Conservation (phyloP, 169 alveolate species). For the Toxoplasma gondii region DNA sequence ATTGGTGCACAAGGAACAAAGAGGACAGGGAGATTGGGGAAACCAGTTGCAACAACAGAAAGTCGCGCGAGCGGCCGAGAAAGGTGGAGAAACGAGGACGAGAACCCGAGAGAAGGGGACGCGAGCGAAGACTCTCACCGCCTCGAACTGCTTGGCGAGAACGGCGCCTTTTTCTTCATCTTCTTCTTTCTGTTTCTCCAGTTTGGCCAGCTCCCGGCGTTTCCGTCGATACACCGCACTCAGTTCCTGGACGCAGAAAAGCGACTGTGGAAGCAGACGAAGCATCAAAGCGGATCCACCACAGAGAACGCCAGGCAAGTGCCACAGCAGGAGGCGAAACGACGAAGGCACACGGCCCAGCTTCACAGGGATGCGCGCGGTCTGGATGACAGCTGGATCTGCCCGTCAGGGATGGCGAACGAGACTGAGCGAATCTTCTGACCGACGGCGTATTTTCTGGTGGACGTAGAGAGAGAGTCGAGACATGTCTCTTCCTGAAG, state of each 20-base stretch:
- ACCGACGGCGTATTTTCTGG: background rate
- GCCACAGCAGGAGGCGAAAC: no score
- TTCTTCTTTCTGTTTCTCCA: conserved; percentile 12
- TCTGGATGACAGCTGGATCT: no score
- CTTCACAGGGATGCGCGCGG: no score
- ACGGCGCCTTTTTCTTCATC: background rate
- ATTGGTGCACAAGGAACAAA: no score
- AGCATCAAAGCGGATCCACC: background rate
- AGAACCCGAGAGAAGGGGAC: background rate
- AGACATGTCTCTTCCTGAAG: background rate
- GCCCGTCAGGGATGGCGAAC: no score
- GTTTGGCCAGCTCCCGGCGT: background rate
- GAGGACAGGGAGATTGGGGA: no score
- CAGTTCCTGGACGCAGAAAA: conserved; percentile 19
- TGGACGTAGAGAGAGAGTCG: background rate
- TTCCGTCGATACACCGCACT: background rate
- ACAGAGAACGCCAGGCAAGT: no score
- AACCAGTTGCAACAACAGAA: background rate
- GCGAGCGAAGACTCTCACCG: background rate
- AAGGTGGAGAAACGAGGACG: background rate
- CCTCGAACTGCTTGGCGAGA: background rate
- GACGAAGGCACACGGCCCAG: background rate
- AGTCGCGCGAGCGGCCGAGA: background rate
- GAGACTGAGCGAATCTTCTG: no score
- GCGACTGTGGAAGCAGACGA: background rate